Evolutionary conservation across 305 asterid genomes (phyloP).

Genomic region (Andrographis paniculata): DNA sequence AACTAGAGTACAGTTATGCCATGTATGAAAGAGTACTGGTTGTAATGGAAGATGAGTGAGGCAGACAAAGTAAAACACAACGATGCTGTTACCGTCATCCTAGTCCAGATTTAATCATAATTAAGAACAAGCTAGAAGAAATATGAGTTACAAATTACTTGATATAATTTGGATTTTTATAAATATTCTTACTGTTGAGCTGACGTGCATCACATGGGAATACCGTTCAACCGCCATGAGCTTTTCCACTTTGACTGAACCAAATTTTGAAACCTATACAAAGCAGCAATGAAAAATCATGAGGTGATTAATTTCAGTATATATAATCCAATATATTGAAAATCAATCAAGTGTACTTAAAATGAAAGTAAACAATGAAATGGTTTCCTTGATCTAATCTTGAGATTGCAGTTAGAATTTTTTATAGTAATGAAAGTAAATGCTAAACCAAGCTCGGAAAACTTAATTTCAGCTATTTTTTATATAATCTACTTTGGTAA

Average conservation of each 20-base stretch:
- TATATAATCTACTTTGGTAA: conserved; percentile 1
- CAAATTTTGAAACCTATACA: conserved; percentile 71
- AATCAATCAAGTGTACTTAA: not conserved
- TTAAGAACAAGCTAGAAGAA: not conserved
- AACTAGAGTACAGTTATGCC: too few relatives aligned
- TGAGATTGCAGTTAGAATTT: not conserved
- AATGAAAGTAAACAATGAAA: conserved; percentile 1
- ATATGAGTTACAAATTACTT: not conserved
- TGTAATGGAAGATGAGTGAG: too few relatives aligned
- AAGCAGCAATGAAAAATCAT: conserved; percentile 14
- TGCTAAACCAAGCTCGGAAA: conserved; percentile 4
- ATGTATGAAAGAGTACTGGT: too few relatives aligned
- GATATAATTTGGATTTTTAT: too few relatives aligned
- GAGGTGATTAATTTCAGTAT: not conserved
- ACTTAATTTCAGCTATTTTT: not conserved
- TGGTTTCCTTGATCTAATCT: too few relatives aligned
- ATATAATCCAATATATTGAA: not conserved
- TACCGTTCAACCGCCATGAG: conserved; percentile 74
- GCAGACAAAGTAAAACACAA: too few relatives aligned
- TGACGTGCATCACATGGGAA: conserved; percentile 91
- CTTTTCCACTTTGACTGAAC: conserved; percentile 76
- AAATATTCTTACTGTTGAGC: conserved; percentile 70
- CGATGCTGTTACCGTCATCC: too few relatives aligned
- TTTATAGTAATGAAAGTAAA: not conserved
- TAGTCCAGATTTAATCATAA: not conserved